phyloP scores from a whole-genome alignment of 352 stramenopile genomes.

The Phytophthora kernoviae region DNA sequence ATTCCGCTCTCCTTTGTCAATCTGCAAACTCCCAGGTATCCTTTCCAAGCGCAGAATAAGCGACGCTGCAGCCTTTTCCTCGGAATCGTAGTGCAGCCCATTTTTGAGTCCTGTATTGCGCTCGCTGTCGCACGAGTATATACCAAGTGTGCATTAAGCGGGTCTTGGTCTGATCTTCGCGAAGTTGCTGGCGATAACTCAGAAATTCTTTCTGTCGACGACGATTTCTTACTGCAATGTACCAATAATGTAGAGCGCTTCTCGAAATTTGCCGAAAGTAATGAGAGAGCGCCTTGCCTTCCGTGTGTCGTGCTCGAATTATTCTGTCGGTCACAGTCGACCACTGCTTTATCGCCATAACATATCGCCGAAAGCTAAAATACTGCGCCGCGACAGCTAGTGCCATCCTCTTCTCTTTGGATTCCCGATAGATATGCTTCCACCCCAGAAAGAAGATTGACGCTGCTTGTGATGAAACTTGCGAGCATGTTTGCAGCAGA shows the following conservation, averaged over 20 bases:
- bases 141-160: slow-evolving; percentile 18
- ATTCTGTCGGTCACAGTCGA: slow-evolving; percentile 2
- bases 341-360: slow-evolving; percentile 20
- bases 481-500: slow-evolving; percentile 6
- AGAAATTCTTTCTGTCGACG: slow-evolving; percentile 26
- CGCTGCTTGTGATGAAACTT: slow-evolving; percentile 6
- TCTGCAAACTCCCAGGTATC: slow-evolving; percentile 3
- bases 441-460: slow-evolving; percentile 17
- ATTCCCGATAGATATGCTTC: slow-evolving; percentile 12
- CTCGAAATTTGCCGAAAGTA: slow-evolving; percentile 34
- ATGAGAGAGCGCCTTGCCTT: slow-evolving; percentile 30
- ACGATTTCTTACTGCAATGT: slow-evolving; percentile 14
- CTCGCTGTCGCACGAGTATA: not conserved
- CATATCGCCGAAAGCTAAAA: slow-evolving; percentile 22
- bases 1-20: slow-evolving; percentile 5
- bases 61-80: slow-evolving; percentile 11
- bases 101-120: slow-evolving; percentile 5
- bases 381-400: slow-evolving; percentile 21
- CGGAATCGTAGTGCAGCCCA: slow-evolving; percentile 22
- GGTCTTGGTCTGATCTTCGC: slow-evolving; percentile 1
- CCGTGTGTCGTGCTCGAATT: not conserved
- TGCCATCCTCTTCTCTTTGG: slow-evolving; percentile 2
- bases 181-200: slow-evolving; percentile 11
- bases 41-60: slow-evolving; percentile 19
- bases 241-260: slow-evolving; percentile 35